Conservation (phyloP, 208 protist species). For the Spongospora subterranea region DNA sequence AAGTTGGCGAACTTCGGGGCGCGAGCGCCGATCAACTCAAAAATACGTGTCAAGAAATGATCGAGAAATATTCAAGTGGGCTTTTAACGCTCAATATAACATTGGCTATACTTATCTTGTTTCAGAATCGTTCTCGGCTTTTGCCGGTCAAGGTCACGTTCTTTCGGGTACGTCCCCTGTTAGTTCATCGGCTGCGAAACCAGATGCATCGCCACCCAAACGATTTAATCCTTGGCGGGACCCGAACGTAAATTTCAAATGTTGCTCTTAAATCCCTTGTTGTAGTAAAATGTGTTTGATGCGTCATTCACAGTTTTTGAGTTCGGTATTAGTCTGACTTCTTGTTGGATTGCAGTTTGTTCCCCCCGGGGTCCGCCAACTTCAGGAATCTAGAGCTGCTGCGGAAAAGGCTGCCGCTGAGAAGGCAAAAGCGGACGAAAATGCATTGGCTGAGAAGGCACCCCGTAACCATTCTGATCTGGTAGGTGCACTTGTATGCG, state of each 20-base stretch:
- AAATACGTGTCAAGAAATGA: slow-evolving; percentile 6
- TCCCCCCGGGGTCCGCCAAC: neutral
- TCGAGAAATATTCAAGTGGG: slow-evolving; percentile 15
- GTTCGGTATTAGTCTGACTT: neutral
- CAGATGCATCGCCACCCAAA: neutral
- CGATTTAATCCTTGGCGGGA: slow-evolving; percentile 10
- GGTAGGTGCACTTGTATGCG: neutral
- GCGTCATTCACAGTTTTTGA: too few relatives aligned
- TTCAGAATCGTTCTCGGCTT: neutral
- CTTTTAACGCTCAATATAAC: neutral
- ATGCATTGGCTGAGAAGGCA: too few relatives aligned
- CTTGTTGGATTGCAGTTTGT: neutral
- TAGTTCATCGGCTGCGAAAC: neutral
- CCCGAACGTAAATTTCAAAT: slow-evolving; percentile 10
- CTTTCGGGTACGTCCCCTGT: neutral
- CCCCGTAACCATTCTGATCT: too few relatives aligned
- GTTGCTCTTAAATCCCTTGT: neutral
- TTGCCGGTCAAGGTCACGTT: neutral
- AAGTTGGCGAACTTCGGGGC: neutral
- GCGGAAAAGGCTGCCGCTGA: too few relatives aligned
- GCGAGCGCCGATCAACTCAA: neutral
- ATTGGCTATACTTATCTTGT: neutral
- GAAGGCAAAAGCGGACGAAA: too few relatives aligned
- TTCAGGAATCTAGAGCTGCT: neutral
- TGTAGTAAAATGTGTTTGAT: too few relatives aligned